Evolutionary conservation across 192 early-diverging fungal genomes (phyloP).

Genomic region (Chytriomyces sp.): DNA sequence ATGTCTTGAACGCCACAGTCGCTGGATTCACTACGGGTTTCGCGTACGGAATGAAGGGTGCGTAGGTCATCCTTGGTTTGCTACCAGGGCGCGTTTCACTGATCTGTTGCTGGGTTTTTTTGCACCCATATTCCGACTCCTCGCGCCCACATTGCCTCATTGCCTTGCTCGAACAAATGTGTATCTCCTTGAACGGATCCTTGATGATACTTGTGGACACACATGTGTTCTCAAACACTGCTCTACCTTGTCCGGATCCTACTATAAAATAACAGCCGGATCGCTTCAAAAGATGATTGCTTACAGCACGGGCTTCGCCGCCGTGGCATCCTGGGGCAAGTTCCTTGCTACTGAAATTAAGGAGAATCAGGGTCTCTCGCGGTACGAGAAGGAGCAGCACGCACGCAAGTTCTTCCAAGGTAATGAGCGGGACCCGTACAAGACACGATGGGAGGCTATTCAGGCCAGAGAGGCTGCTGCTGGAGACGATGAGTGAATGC

Average conservation of each 20-base stretch:
- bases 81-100: not conserved
- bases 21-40: slow-evolving; percentile 28
- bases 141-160: too few species aligned
- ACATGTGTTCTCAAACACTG: too few species aligned
- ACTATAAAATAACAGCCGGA: slow-evolving; percentile 14
- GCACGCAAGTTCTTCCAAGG: slow-evolving; percentile 2
- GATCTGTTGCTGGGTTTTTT: not conserved
- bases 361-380: not conserved
- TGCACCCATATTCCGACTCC: not conserved
- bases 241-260: not conserved
- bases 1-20: slow-evolving; percentile 29
- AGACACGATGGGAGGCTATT: slow-evolving; percentile 24
- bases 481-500: not conserved
- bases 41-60: slow-evolving; percentile 12
- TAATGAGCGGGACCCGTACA: slow-evolving; percentile 23
- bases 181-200: too few species aligned
- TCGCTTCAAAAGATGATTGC: slow-evolving; percentile 17
- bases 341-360: slow-evolving; percentile 15
- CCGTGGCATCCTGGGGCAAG: slow-evolving; percentile 13
- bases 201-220: too few species aligned
- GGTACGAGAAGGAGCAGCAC: slow-evolving; percentile 4
- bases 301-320: slow-evolving; percentile 3
- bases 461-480: slow-evolving; percentile 20
- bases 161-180: too few species aligned
- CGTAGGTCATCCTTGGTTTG: not conserved